A percentile compares a stretch with the other conserved stretches of the same genome.
Conservation (phyloP, 345 rosid species). For the Camelina laxa region DNA sequence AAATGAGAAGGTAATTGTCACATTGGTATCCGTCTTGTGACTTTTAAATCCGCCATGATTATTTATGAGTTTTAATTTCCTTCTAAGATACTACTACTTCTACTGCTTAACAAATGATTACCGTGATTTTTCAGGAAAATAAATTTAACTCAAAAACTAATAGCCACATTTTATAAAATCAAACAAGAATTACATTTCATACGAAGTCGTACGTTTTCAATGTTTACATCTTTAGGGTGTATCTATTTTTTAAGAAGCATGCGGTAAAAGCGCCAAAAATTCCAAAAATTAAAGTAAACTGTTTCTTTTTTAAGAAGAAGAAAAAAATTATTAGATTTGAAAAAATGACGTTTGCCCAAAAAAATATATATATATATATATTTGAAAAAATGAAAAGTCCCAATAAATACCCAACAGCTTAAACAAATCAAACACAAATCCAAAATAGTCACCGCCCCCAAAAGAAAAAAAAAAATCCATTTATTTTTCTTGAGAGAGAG, state of each 20-base stretch:
- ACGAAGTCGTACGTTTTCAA: background rate
- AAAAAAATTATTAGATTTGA: background rate
- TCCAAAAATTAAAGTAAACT: conserved; percentile 22
- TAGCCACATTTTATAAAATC: background rate
- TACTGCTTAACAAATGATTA: conserved; percentile 1
- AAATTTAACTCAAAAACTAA: background rate
- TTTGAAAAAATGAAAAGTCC: conserved; percentile 22
- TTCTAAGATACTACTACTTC: conserved; percentile 20
- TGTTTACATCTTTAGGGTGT: background rate
- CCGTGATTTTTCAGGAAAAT: background rate
- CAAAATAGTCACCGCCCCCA: conserved; percentile 44
- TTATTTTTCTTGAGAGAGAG: conserved; percentile 29
- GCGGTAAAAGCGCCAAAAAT: conserved; percentile 38
- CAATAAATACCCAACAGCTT: conserved; percentile 42
- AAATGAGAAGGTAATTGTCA: conserved; percentile 20
- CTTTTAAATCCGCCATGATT: conserved; percentile 11
- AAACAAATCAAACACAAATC: conserved; percentile 40
- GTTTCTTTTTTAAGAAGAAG: background rate
- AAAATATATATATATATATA: background rate
- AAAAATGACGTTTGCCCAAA: background rate
- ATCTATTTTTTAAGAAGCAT: background rate
- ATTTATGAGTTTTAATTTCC: conserved; percentile 27
- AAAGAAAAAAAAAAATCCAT: conserved; percentile 30
- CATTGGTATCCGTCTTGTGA: conserved; percentile 24
- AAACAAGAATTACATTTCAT: background rate